phyloP scores from a whole-genome alignment of 192 early-diverging fungal species.

The Entomortierella chlamydospora region DNA sequence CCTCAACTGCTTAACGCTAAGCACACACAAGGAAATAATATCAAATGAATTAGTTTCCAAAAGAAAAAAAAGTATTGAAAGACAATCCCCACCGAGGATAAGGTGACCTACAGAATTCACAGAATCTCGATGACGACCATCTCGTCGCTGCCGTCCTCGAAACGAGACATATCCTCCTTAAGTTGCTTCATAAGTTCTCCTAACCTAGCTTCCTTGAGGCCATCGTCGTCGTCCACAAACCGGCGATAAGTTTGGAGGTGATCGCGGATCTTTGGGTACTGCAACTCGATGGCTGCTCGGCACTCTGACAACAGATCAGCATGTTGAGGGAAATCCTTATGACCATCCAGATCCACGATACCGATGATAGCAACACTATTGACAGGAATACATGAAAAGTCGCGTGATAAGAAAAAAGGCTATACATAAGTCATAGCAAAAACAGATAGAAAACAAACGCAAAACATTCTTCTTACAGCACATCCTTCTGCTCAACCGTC shows the following conservation, averaged over 20 bases:
- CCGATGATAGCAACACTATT: too few species aligned
- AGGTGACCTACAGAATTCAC: conserved; percentile 7
- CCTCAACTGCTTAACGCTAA: too few species aligned
- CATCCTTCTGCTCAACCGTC: too few species aligned
- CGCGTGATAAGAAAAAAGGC: too few species aligned
- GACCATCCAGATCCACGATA: conserved; percentile 26
- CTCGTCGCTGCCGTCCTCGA: conserved; percentile 12
- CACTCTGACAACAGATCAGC: conserved; percentile 12
- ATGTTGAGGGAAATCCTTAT: conserved; percentile 15
- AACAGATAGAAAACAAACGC: too few species aligned
- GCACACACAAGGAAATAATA: too few species aligned
- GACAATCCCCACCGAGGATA: too few species aligned
- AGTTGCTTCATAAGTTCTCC: conserved; percentile 17
- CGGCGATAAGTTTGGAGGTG: conserved; percentile 6
- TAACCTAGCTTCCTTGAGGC: conserved; percentile 14
- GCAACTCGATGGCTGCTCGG: conserved; percentile 12
- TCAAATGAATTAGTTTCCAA: too few species aligned
- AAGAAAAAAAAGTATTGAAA: too few species aligned
- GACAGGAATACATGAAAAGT: too few species aligned
- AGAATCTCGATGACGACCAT: conserved; percentile 10
- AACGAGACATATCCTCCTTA: conserved; percentile 19
- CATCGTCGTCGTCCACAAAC: conserved; percentile 20
- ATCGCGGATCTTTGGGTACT: conserved; percentile 16
- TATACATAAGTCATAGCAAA: too few species aligned
- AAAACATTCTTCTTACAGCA: too few species aligned